phyloP scores from a whole-genome alignment of 2,329 filamentous ascomycete genomes.

The Curvularia sp. region DNA sequence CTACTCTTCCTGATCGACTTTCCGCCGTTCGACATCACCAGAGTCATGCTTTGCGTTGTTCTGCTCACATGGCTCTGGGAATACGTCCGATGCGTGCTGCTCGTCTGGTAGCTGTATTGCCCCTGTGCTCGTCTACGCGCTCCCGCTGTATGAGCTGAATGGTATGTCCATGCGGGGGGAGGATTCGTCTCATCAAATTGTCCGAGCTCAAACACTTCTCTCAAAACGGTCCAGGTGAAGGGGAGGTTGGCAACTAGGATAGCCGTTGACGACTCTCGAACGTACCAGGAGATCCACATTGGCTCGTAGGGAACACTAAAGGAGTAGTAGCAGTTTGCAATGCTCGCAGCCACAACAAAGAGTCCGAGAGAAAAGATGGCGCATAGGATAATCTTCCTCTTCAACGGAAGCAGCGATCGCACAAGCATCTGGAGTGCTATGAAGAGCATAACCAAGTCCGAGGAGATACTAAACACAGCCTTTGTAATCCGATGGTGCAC shows the following conservation, averaged over 20 bases:
- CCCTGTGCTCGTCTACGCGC: conserved; percentile 30
- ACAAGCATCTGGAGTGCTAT: conserved; percentile 57
- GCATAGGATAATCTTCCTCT: conserved; percentile 62
- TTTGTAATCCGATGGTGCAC: conserved; percentile 51
- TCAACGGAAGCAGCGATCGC: conserved; percentile 50
- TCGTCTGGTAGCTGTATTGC: conserved; percentile 18
- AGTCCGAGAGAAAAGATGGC: conserved; percentile 64
- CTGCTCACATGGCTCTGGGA: conserved; percentile 18
- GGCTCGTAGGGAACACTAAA: conserved; percentile 34
- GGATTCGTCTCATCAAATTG: conserved; percentile 41
- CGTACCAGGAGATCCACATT: conserved; percentile 45
- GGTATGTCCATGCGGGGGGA: conserved; percentile 38
- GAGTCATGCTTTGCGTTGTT: conserved; percentile 22
- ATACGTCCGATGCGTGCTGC: conserved; percentile 5
- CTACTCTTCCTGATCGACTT: conserved; percentile 18
- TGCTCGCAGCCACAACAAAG: conserved; percentile 58
- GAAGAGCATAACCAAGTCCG: conserved; percentile 55
- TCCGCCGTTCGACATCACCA: conserved; percentile 18
- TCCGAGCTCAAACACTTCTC: conserved; percentile 55
- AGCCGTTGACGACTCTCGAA: conserved; percentile 40
- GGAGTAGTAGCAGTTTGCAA: conserved; percentile 57
- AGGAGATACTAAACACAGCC: conserved; percentile 54
- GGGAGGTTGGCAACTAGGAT: conserved; percentile 60
- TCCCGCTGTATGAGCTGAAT: conserved; percentile 37
- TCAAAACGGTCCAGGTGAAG: conserved; percentile 59